A percentile compares a stretch with the other conserved stretches of the same genome.
Conservation (phyloP, 2,329 filamentous ascomycete species). For the Macrophomina tecta region DNA sequence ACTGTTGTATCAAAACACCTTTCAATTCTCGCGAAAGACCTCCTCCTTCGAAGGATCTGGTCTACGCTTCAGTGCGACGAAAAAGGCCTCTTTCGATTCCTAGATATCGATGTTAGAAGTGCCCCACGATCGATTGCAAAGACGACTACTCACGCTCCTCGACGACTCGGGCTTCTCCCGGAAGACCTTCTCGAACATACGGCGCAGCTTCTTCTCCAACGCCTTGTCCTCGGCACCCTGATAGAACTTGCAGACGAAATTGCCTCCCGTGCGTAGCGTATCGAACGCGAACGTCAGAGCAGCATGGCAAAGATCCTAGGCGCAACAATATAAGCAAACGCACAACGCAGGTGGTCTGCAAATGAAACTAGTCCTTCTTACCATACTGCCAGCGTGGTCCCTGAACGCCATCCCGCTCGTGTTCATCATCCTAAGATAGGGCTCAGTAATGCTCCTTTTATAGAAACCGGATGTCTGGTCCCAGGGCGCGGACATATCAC, state of each 20-base stretch:
- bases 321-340: neutral
- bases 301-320: constrained; percentile 86
- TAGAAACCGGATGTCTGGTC: constrained; percentile 77
- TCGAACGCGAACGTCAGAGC: constrained; percentile 86
- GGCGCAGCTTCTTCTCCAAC: constrained; percentile 75
- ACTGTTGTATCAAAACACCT: neutral
- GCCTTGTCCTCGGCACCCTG: constrained; percentile 85
- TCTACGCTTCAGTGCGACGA: constrained; percentile 78
- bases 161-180: constrained; percentile 93
- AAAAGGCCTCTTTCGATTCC: constrained; percentile 87
- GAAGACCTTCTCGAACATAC: constrained; percentile 78
- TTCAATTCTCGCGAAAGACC: constrained; percentile 44
- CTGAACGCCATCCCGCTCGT: constrained; percentile 86
- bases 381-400: constrained; percentile 95
- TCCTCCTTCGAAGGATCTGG: constrained; percentile 53
- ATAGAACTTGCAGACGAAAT: constrained; percentile 98
- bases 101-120: constrained; percentile 41
- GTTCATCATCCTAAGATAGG: constrained; percentile 99
- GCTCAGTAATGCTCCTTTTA: constrained; percentile 91
- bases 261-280: constrained; percentile 79
- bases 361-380: constrained; percentile 53
- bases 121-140: neutral
- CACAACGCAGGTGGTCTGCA: neutral
- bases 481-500: constrained; percentile 99
- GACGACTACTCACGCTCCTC: constrained; percentile 69